Conservation (phyloP, 441 rosid species). For the Viola pubescens region DNA sequence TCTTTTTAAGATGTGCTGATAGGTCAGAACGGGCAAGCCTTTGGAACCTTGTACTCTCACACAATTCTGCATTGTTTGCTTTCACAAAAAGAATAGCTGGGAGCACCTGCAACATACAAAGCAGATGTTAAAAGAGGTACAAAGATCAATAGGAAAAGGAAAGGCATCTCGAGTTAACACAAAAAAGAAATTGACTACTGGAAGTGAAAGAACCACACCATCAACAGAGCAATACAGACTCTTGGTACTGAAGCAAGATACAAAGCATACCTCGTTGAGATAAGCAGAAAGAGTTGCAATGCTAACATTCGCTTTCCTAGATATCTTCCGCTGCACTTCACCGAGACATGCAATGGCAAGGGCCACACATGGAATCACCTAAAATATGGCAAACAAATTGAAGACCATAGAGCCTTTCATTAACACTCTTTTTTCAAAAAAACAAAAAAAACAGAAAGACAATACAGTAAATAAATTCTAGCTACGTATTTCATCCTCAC, state of each 20-base stretch:
- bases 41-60: slow-evolving; percentile 64
- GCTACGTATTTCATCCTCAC: slow-evolving; percentile 29
- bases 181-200: not conserved
- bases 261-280: slow-evolving; percentile 61
- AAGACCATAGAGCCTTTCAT: not conserved
- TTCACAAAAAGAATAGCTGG: slow-evolving; percentile 84
- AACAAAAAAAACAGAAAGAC: too few relatives aligned
- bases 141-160: slow-evolving; percentile 3
- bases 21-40: slow-evolving; percentile 62
- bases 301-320: slow-evolving; percentile 59
- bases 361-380: slow-evolving; percentile 74
- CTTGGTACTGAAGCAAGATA: slow-evolving; percentile 3
- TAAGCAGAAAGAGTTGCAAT: slow-evolving; percentile 64
- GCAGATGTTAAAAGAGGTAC: not conserved
- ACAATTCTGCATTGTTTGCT: slow-evolving; percentile 77
- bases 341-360: slow-evolving; percentile 65
- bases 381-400: slow-evolving; percentile 14
- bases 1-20: slow-evolving; percentile 53
- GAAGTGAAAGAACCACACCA: not conserved
- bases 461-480: too few relatives aligned
- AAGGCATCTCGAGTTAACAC: not conserved
- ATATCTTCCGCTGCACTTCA: slow-evolving; percentile 61
- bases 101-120: slow-evolving; percentile 43
- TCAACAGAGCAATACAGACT: not conserved
- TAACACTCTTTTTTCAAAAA: not conserved